These are phyloP conservation scores for Tetrapyrgos nigripes DNA, from an alignment of 1,284 basidiomycete genomes.

Conservation along the genomic window DNA sequence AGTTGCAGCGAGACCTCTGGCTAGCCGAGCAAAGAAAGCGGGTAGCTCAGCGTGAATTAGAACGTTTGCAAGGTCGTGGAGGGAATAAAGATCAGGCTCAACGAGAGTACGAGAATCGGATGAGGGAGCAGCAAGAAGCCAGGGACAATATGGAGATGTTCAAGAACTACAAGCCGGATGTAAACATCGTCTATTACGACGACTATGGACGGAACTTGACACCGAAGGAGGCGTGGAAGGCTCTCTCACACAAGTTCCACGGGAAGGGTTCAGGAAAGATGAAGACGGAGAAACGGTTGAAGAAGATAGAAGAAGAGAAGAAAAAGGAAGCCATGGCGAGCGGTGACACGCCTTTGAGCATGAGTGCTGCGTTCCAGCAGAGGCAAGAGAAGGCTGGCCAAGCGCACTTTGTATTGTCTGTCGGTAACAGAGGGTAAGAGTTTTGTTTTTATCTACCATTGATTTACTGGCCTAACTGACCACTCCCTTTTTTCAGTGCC, in stretches of 20 bases:
- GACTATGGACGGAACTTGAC: constrained; percentile 92
- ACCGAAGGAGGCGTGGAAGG: constrained; percentile 97
- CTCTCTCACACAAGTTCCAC: constrained; percentile 94
- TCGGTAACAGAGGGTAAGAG: constrained; percentile 90
- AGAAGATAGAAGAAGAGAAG: constrained; percentile 94
- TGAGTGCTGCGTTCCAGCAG: constrained; percentile 90
- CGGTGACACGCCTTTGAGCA: constrained; percentile 91
- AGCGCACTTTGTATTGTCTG: constrained; percentile 92
- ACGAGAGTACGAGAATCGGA: constrained; percentile 92
- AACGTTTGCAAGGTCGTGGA: constrained; percentile 76
- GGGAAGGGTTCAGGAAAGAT: constrained; percentile 93
- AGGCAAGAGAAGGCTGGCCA: constrained; percentile 92
- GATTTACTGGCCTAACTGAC: constrained; percentile 5
- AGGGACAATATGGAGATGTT: constrained; percentile 84
- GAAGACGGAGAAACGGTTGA: constrained; percentile 93
- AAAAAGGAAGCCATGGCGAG: constrained; percentile 91
- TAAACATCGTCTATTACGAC: constrained; percentile 97
- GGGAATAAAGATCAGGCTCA: constrained; percentile 93
- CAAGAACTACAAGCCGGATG: constrained; percentile 95
- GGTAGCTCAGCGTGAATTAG: constrained; percentile 81
- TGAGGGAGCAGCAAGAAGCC: constrained; percentile 92
- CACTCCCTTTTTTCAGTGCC: constrained; percentile 54
- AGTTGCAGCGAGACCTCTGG: constrained; percentile 91
- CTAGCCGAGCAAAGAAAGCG: constrained; percentile 83
- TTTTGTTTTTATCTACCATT: constrained; percentile 8